Evolutionary conservation across 2,329 filamentous ascomycete species (phyloP).

Genomic region (Penicillium sp.): DNA sequence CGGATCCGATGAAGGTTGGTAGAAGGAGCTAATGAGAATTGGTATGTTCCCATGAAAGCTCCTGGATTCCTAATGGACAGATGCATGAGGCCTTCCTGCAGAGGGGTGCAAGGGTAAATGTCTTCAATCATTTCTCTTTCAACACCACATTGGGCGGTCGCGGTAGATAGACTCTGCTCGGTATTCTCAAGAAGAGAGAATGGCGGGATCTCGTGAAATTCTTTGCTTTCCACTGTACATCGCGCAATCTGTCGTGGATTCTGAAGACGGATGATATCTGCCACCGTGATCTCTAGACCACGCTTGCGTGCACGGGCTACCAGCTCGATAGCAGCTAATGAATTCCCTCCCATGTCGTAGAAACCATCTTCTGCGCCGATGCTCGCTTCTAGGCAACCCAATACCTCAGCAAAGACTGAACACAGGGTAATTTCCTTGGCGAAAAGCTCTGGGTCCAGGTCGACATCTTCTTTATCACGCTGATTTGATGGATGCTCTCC

Average conservation of each 20-base stretch:
- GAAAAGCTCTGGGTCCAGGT: background rate
- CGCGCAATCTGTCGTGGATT: background rate
- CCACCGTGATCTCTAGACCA: slow-evolving; percentile 21
- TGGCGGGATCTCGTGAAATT: background rate
- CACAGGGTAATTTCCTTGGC: background rate
- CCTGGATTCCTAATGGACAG: slow-evolving; percentile 15
- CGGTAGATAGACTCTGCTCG: background rate
- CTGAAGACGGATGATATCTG: slow-evolving; percentile 6
- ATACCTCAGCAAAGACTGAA: background rate
- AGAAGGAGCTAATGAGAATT: slow-evolving; percentile 1
- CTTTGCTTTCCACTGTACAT: background rate
- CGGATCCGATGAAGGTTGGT: background rate
- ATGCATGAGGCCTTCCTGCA: slow-evolving; percentile 40
- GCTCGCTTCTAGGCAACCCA: background rate
- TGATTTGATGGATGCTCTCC: background rate
- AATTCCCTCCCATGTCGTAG: slow-evolving; percentile 34
- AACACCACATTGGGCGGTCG: slow-evolving; percentile 3
- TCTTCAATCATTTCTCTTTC: slow-evolving; percentile 33
- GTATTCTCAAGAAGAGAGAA: slow-evolving; percentile 1
- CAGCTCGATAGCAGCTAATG: slow-evolving; percentile 31
- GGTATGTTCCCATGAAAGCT: slow-evolving; percentile 4
- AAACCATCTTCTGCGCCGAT: slow-evolving; percentile 24
- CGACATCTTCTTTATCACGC: background rate
- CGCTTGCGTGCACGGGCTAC: slow-evolving; percentile 21
- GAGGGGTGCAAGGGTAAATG: slow-evolving; percentile 39